These are phyloP conservation scores for Breviolum minutum DNA, from an alignment of 73 alveolate genomes.

Conservation along the genomic window DNA sequence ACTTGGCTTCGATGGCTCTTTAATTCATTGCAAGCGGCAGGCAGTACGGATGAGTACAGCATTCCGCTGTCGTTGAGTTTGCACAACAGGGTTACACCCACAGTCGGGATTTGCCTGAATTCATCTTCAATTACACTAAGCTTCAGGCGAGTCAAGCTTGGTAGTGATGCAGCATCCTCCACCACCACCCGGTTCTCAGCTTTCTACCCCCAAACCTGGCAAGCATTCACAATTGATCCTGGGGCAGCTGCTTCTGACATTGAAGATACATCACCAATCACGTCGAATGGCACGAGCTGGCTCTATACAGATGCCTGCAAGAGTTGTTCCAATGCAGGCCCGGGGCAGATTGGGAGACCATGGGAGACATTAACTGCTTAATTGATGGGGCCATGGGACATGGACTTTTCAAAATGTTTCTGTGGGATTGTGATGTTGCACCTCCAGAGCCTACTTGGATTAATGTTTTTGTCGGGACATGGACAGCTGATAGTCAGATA, in stretches of 20 bases:
- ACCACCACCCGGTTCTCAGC: conserved; percentile 50
- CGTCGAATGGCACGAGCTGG: conserved; percentile 17
- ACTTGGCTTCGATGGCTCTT: conserved; percentile 87
- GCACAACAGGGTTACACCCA: conserved; percentile 72
- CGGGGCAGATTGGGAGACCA: too few species aligned
- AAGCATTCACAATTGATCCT: conserved; percentile 50
- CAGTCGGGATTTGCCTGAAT: conserved; percentile 44
- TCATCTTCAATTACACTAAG: conserved; percentile 21
- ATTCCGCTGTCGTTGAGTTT: conserved; percentile 56
- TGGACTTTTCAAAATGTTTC: too few species aligned
- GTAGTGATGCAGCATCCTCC: conserved; percentile 35
- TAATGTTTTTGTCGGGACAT: too few species aligned
- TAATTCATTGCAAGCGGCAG: conserved; percentile 73
- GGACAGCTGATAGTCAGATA: too few species aligned
- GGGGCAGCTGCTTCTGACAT: conserved; percentile 43
- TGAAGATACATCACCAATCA: conserved; percentile 28
- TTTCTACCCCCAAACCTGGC: conserved; percentile 59
- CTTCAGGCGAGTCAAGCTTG: conserved; percentile 85
- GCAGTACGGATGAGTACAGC: conserved; percentile 43
- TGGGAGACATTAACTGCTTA: too few species aligned
- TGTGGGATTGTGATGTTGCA: too few species aligned
- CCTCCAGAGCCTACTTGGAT: too few species aligned
- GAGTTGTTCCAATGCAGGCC: conserved; percentile 41
- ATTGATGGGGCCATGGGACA: too few species aligned
- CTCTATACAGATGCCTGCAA: conserved; percentile 25